Percentiles rank a stretch among this genome's conserved stretches.
These are phyloP conservation scores for Pseudogymnoascus sp. DNA, from an alignment of 2,329 filamentous ascomycete genomes.

Conservation along the genomic window DNA sequence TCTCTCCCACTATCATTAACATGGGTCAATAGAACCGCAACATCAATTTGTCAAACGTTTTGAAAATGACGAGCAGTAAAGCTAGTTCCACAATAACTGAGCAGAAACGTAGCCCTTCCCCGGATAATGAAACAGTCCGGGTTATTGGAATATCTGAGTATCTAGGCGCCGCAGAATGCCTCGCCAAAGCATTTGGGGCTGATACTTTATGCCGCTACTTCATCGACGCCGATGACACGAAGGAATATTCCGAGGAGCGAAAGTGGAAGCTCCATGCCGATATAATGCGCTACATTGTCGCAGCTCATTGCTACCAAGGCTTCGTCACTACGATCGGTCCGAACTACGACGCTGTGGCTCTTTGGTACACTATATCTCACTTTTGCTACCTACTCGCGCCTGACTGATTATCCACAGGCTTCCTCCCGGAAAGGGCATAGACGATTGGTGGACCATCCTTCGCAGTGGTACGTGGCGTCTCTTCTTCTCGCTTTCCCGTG, in stretches of 20 bases:
- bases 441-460: conserved; percentile 63
- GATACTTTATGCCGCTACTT: conserved; percentile 71
- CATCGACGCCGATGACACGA: conserved; percentile 61
- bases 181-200: conserved; percentile 69
- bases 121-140: conserved; percentile 40
- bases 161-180: conserved; percentile 59
- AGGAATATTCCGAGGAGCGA: conserved; percentile 52
- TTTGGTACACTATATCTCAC: conserved; percentile 51
- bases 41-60: conserved; percentile 19
- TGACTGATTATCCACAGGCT: conserved; percentile 44
- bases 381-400: neutral
- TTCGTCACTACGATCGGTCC: conserved; percentile 66
- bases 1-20: conserved; percentile 9
- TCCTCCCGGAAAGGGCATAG: conserved; percentile 64
- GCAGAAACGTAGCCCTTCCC: conserved; percentile 25
- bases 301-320: conserved; percentile 66
- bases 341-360: conserved; percentile 67
- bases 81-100: conserved; percentile 17
- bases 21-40: conserved; percentile 28
- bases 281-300: conserved; percentile 69
- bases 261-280: conserved; percentile 70
- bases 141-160: conserved; percentile 57
- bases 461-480: conserved; percentile 72
- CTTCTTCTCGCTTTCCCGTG: conserved; percentile 62
- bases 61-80: conserved; percentile 6